Percentiles rank a stretch among this genome's conserved stretches.
phyloP scores from a whole-genome alignment of 345 rosid genomes.

The Populus tremula region DNA sequence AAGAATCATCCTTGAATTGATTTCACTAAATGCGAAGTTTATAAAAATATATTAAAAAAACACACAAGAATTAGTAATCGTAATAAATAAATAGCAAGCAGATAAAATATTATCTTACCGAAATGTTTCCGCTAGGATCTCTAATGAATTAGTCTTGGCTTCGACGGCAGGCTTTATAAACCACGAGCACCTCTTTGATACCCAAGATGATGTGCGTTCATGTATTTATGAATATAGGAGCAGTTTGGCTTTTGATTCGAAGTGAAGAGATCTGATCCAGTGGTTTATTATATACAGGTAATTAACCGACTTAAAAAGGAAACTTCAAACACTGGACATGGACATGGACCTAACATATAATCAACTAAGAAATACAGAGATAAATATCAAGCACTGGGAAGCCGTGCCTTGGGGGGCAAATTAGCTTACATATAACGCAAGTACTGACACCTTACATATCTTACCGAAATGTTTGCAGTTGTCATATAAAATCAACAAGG shows the following conservation, averaged over 20 bases:
- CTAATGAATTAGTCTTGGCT: background rate
- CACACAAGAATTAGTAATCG: background rate
- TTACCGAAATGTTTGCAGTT: too few relatives aligned
- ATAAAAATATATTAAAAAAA: background rate
- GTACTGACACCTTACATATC: too few relatives aligned
- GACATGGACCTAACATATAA: too few relatives aligned
- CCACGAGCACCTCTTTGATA: background rate
- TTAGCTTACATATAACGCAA: too few relatives aligned
- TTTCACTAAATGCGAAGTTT: background rate
- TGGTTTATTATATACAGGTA: background rate
- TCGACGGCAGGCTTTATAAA: background rate
- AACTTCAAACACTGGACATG: too few relatives aligned
- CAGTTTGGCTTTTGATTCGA: background rate
- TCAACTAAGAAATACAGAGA: too few relatives aligned
- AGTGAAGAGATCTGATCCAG: background rate
- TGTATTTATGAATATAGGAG: too few relatives aligned
- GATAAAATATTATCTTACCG: background rate
- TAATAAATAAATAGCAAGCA: background rate
- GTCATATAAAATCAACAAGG: too few relatives aligned
- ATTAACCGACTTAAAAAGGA: background rate
- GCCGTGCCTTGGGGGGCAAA: too few relatives aligned
- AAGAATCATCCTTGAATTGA: background rate
- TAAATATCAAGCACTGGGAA: too few relatives aligned
- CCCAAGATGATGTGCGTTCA: background rate
- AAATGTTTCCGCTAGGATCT: background rate